phyloP scores from a whole-genome alignment of 139 green algal species.

The Micractinium conductrix region DNA sequence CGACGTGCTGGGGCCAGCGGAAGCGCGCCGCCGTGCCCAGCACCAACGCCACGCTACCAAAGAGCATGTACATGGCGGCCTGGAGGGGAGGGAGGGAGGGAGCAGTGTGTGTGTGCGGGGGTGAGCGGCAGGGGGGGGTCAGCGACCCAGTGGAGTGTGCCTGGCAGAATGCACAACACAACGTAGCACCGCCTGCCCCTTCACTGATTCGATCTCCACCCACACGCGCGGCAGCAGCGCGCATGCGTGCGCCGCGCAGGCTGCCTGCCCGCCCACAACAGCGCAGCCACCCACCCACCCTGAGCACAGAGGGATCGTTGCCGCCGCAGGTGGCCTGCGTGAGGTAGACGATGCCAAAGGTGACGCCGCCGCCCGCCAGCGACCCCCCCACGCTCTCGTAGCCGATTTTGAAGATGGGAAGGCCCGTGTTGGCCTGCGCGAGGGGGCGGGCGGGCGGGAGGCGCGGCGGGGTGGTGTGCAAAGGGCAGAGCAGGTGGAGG shows the following conservation, averaged over 20 bases:
- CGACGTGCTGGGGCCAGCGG: constrained; percentile 19
- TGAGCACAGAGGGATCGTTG: not conserved
- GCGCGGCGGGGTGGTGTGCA: not conserved
- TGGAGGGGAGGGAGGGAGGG: not conserved
- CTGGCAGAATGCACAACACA: no score
- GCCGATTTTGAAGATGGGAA: constrained; percentile 6
- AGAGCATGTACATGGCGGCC: constrained; percentile 10
- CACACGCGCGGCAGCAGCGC: no score
- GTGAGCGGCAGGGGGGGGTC: no score
- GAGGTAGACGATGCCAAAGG: not conserved
- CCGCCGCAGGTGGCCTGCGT: not conserved
- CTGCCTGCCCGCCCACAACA: not conserved
- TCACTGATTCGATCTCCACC: no score
- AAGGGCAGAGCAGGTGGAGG: no score
- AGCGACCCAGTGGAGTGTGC: no score
- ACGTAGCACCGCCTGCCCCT: no score
- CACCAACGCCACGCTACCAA: not conserved
- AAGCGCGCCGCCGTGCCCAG: constrained; percentile 2
- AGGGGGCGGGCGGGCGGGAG: no score
- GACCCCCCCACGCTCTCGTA: not conserved
- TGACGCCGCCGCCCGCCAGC: not conserved
- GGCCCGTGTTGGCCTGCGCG: constrained; percentile 19
- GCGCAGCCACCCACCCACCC: not conserved
- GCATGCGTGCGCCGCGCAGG: not conserved
- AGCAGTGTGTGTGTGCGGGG: not conserved